phyloP scores from a whole-genome alignment of 352 stramenopile species.

The Globisporangium rhizosaccharum region DNA sequence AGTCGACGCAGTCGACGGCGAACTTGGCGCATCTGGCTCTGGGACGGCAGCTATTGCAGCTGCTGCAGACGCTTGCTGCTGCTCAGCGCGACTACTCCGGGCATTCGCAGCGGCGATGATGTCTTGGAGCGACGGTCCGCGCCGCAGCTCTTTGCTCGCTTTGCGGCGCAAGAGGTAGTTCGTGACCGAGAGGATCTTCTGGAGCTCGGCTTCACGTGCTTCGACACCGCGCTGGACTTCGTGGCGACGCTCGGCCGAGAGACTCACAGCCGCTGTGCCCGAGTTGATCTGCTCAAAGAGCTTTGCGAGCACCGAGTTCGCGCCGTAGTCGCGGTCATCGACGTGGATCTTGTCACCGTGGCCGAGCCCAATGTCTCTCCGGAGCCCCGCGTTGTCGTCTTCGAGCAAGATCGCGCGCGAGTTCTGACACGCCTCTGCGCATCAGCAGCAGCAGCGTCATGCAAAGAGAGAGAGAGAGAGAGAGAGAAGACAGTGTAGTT shows the following conservation, averaged over 20 bases:
- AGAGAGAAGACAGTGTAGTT: background rate
- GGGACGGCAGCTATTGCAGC: conserved; percentile 19
- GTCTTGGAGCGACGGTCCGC: conserved; percentile 10
- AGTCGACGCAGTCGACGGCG: conserved; percentile 24
- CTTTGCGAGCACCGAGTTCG: conserved; percentile 75
- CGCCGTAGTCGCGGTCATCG: conserved; percentile 71
- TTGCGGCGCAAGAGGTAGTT: conserved; percentile 76
- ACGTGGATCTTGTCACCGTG: conserved; percentile 89
- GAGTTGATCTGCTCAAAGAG: conserved; percentile 84
- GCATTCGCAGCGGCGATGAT: conserved; percentile 18
- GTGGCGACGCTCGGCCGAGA: conserved; percentile 78
- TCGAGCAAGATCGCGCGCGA: conserved; percentile 70
- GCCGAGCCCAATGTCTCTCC: conserved; percentile 75
- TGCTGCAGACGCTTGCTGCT: conserved; percentile 5
- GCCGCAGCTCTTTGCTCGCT: conserved; percentile 33
- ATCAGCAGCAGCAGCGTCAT: conserved; percentile 2
- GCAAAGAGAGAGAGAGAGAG: background rate
- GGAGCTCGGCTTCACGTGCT: conserved; percentile 74
- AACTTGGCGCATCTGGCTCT: conserved; percentile 34
- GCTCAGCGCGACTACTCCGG: conserved; percentile 5
- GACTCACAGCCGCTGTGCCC: conserved; percentile 71
- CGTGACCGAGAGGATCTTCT: conserved; percentile 79
- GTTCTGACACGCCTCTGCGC: conserved; percentile 53
- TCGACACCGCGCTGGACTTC: conserved; percentile 85
- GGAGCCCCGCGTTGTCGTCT: conserved; percentile 58